phyloP scores from a whole-genome alignment of 192 early-diverging fungal genomes.

The Podila minutissima region DNA sequence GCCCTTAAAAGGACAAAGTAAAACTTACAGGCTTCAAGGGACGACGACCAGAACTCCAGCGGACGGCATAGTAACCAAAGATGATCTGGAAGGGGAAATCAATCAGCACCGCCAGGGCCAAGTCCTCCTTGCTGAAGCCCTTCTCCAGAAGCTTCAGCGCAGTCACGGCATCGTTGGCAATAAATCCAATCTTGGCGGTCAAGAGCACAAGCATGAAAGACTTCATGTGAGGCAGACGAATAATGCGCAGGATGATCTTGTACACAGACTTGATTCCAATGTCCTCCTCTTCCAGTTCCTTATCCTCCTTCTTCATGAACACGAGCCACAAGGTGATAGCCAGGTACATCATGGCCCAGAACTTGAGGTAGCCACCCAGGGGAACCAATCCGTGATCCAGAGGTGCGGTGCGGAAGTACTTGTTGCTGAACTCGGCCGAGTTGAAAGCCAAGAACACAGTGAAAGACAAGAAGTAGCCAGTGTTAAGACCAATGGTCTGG shows the following conservation, averaged over 20 bases:
- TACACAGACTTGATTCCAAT: slow-evolving; percentile 81
- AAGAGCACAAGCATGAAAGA: slow-evolving; percentile 83
- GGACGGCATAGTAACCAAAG: slow-evolving; percentile 97
- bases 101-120: slow-evolving; percentile 91
- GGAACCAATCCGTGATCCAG: slow-evolving; percentile 76
- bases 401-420: slow-evolving; percentile 79
- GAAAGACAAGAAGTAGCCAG: slow-evolving; percentile 95
- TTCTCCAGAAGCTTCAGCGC: slow-evolving; percentile 95
- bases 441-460: slow-evolving; percentile 98
- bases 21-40: slow-evolving; percentile 82
- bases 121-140: slow-evolving; percentile 94
- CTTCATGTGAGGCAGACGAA: slow-evolving; percentile 89
- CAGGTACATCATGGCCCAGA: slow-evolving; percentile 94
- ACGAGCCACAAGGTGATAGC: slow-evolving; percentile 86
- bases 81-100: slow-evolving; percentile 98
- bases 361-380: slow-evolving; percentile 88
- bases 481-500: slow-evolving; percentile 97
- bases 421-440: slow-evolving; percentile 94
- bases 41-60: slow-evolving; percentile 89
- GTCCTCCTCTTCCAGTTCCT: slow-evolving; percentile 58
- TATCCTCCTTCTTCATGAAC: slow-evolving; percentile 77
- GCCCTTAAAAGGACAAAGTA: slow-evolving; percentile 4
- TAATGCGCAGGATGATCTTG: slow-evolving; percentile 90
- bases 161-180: slow-evolving; percentile 94
- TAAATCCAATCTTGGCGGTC: slow-evolving; percentile 94